phyloP scores from a whole-genome alignment of 768 basidiomycete species.

The Ramaria sp. region DNA sequence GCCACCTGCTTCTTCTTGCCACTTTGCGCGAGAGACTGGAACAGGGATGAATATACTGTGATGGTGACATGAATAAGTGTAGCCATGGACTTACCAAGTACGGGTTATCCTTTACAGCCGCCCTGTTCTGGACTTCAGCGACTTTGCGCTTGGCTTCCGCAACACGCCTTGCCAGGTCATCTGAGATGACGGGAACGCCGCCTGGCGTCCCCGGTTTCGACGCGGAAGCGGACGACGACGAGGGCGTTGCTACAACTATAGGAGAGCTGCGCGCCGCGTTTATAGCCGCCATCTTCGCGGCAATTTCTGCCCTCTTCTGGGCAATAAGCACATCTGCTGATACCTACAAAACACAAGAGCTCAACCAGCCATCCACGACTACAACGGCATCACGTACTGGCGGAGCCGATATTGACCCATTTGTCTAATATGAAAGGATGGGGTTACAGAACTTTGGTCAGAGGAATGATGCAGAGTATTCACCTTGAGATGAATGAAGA shows the following conservation, averaged over 20 bases:
- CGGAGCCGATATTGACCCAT: conserved; percentile 32
- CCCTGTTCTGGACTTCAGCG: conserved; percentile 68
- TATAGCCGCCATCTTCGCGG: conserved; percentile 78
- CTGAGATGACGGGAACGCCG: conserved; percentile 31
- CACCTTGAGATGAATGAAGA: conserved; percentile 49
- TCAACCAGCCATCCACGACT: neutral
- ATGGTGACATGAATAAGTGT: neutral
- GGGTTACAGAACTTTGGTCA: conserved; percentile 63
- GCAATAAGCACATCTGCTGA: conserved; percentile 61
- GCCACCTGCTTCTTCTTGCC: conserved; percentile 44
- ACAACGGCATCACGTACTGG: conserved; percentile 27
- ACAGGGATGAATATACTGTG: neutral
- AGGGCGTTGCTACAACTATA: conserved; percentile 14
- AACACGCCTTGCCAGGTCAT: conserved; percentile 60
- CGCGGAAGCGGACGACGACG: conserved; percentile 17
- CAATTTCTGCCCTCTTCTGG: conserved; percentile 75
- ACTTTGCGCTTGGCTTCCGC: conserved; percentile 83
- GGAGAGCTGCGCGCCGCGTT: conserved; percentile 27
- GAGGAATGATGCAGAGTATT: conserved; percentile 45
- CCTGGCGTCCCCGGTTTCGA: conserved; percentile 35
- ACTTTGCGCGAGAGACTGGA: conserved; percentile 42
- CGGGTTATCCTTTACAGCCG: conserved; percentile 71
- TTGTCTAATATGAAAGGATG: conserved; percentile 39
- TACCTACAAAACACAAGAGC: conserved; percentile 20
- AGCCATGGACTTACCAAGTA: conserved; percentile 57